Evolutionary conservation across 345 rosid species (phyloP).

Genomic region (Fremontodendron californicum): DNA sequence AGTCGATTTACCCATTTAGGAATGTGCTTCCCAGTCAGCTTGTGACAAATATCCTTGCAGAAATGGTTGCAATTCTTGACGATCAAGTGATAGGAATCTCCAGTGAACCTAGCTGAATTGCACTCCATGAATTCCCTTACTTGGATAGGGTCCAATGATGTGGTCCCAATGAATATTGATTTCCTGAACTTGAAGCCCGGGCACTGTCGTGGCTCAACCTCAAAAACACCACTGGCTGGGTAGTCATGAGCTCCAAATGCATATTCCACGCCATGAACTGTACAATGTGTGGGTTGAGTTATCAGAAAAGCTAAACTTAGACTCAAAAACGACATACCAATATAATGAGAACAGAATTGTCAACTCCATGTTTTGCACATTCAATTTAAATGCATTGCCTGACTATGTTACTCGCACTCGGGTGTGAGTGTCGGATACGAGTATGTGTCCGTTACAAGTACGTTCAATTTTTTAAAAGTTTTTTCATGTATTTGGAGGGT

Average conservation of each 20-base stretch:
- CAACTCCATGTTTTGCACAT: neutral
- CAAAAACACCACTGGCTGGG: constrained; percentile 86
- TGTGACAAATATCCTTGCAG: constrained; percentile 70
- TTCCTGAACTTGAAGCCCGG: constrained; percentile 96
- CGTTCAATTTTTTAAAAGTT: no score
- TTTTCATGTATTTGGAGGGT: no score
- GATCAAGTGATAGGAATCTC: constrained; percentile 87
- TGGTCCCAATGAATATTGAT: constrained; percentile 82
- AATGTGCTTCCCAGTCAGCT: constrained; percentile 64
- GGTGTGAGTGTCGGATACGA: no score
- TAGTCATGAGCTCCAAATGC: constrained; percentile 98
- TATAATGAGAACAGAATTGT: neutral
- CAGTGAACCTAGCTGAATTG: constrained; percentile 67
- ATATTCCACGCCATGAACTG: constrained; percentile 94
- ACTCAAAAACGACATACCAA: neutral
- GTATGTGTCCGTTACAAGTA: no score
- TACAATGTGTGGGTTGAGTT: constrained; percentile 12
- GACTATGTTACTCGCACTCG: no score
- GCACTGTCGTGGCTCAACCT: constrained; percentile 87
- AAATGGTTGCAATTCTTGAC: constrained; percentile 94
- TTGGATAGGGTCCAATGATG: constrained; percentile 70
- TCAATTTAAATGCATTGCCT: neutral
- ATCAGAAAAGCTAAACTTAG: constrained; percentile 8
- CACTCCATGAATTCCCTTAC: constrained; percentile 87
- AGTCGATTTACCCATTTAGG: constrained; percentile 97